These are phyloP conservation scores for Daldinia vernicosa DNA, from an alignment of 495 filamentous ascomycete species.

Conservation along the genomic window DNA sequence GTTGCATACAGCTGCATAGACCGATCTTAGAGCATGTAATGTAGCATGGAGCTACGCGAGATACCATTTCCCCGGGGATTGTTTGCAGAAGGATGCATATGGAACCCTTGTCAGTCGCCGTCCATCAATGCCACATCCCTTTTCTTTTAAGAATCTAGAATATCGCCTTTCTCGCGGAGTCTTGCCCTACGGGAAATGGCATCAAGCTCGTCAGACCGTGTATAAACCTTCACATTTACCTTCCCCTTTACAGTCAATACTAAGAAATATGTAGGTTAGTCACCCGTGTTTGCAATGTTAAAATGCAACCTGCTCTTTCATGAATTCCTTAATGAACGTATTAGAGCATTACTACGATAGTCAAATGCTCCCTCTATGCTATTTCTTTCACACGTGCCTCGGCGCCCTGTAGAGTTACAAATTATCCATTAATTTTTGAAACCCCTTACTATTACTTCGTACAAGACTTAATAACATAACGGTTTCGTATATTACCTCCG, in stretches of 20 bases:
- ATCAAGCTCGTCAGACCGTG: neutral
- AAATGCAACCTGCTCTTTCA: neutral
- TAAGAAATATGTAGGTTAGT: neutral
- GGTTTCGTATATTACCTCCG: neutral
- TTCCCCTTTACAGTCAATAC: neutral
- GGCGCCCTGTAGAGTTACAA: neutral
- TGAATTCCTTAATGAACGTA: neutral
- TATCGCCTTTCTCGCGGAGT: neutral
- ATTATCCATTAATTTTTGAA: neutral
- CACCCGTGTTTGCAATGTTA: neutral
- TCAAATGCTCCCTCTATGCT: neutral
- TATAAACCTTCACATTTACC: neutral
- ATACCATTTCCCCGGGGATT: conserved; percentile 28
- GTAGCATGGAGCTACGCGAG: conserved; percentile 27
- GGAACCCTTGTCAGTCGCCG: conserved; percentile 37
- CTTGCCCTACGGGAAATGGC: neutral
- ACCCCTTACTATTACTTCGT: too few relatives aligned
- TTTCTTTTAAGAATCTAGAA: conserved; percentile 15
- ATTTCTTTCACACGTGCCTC: neutral
- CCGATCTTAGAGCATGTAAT: conserved; percentile 16
- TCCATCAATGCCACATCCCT: conserved; percentile 31
- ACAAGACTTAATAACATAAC: neutral
- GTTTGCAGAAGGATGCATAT: conserved; percentile 21
- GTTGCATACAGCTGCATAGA: conserved; percentile 37
- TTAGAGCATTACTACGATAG: neutral